These are phyloP conservation scores for Anastatica hierochuntica DNA, from an alignment of 345 rosid species.

Conservation along the genomic window DNA sequence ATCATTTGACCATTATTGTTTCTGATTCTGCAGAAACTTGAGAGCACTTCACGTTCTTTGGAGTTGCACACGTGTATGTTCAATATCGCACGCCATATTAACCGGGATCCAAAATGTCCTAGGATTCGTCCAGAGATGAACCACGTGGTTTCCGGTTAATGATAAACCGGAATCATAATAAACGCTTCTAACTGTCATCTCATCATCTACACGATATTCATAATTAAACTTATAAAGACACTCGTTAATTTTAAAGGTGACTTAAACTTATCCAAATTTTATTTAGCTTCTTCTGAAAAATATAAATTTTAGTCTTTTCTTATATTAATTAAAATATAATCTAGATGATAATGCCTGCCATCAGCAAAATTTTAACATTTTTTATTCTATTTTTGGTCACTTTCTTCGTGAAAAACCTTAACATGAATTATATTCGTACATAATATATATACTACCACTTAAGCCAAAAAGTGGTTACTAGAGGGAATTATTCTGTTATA, in stretches of 20 bases:
- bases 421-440: background rate
- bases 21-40: constrained; percentile 3
- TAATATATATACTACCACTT: no score
- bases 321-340: no score
- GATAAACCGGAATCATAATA: background rate
- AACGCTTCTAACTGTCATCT: no score
- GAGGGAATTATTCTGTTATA: constrained; percentile 9
- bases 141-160: constrained; percentile 12
- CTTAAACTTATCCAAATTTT: no score
- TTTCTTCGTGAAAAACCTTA: constrained; percentile 6
- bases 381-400: background rate
- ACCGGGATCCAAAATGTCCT: constrained; percentile 7
- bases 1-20: constrained; percentile 14
- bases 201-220: no score
- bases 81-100: constrained; percentile 13
- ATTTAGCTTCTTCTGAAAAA: no score
- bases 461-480: background rate
- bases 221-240: no score
- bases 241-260: no score
- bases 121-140: constrained; percentile 4
- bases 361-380: no score
- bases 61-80: constrained; percentile 23
- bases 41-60: constrained; percentile 21
- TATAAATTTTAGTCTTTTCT: no score
- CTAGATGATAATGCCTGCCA: constrained; percentile 9